Evolutionary conservation across 805 yeast species (phyloP), one percentile per base, ranked within the genome.

Genomic region (Pichia paraexigua): DNA sequence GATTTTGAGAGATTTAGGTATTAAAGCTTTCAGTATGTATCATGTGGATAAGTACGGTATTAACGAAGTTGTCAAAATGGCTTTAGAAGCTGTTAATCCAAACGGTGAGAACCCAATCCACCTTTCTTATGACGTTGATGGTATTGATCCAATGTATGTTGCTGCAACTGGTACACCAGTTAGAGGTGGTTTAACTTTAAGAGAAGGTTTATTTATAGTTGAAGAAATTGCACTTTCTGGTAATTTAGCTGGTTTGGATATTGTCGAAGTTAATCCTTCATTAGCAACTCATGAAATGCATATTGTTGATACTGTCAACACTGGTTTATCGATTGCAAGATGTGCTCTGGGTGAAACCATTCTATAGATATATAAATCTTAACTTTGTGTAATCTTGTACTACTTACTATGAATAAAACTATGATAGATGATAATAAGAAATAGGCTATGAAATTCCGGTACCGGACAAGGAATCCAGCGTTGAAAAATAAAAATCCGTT

Each of bases 151-250:
- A 46, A 76, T 82, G 55, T 90, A 75, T 64, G 97, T 94, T 15
- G 97, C 97, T 20, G 96, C 97, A 41, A 92, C 99, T 1, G 99
- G 99, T 50, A 94, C 99, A 1, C 92, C 97, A 43, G 99, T 92
- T 17, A 83, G 96, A 67, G 98, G 98, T 57, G 99, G 99, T 4
- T 74, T 92, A 57, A 84, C 97, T 10, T 77, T 92, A 68, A 80
- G 99, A 71, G 99, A 92, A 71, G 97, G 97, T 47, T 77, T 94
- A 66, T 92, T 85, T 65, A 70, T 92, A 49, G 94, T 91, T 54
- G 99, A 92, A 71, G 94, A 92, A 58, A 74, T 91, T 35, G 97
- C 97, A 10, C 88, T 82, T 62, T 80, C 95, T 27, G 97, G 97
- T n/a, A 79, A 82, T 58, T 77, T 92, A 56, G 83, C 83, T 12